Percentiles rank a stretch among this genome's conserved stretches.
Conservation (phyloP, 2,329 filamentous ascomycete genomes). For the Tolypocladium tundrense region DNA sequence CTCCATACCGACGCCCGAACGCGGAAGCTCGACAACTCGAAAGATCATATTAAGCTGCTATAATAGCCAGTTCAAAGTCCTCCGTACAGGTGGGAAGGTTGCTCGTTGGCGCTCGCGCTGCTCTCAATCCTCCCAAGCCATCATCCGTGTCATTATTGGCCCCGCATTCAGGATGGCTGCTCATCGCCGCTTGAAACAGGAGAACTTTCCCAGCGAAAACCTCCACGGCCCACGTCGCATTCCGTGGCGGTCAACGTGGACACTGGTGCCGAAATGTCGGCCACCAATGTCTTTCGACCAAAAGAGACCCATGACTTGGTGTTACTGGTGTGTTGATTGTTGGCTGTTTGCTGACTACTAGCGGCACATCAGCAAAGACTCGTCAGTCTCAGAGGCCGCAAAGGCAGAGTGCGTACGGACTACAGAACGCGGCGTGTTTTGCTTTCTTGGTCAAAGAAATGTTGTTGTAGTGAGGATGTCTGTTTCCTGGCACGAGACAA, state of each 20-base stretch:
- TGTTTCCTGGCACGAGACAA: background rate
- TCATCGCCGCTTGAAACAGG: conserved; percentile 33
- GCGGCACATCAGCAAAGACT: background rate
- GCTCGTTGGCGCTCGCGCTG: background rate
- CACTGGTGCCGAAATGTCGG: conserved; percentile 38
- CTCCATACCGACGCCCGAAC: too few relatives aligned
- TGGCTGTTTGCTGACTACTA: background rate
- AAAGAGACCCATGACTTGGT: conserved; percentile 32
- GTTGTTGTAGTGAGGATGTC: background rate
- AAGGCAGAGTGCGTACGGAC: background rate
- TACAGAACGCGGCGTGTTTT: background rate
- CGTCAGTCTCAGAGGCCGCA: background rate
- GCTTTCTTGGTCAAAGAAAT: background rate
- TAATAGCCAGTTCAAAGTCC: background rate
- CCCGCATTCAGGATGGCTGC: background rate
- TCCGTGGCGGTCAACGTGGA: conserved; percentile 34
- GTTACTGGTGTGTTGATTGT: background rate
- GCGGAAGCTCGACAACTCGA: background rate
- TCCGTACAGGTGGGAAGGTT: background rate
- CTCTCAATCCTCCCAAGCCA: background rate
- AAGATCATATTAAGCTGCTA: background rate
- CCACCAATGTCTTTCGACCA: conserved; percentile 36
- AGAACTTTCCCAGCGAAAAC: conserved; percentile 38
- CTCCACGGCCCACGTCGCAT: conserved; percentile 40
- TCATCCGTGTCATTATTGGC: background rate